A percentile compares a stretch with the other conserved stretches of the same genome.
Conservation (phyloP, 331 rosid species). For the Erythrophleum ivorense region DNA sequence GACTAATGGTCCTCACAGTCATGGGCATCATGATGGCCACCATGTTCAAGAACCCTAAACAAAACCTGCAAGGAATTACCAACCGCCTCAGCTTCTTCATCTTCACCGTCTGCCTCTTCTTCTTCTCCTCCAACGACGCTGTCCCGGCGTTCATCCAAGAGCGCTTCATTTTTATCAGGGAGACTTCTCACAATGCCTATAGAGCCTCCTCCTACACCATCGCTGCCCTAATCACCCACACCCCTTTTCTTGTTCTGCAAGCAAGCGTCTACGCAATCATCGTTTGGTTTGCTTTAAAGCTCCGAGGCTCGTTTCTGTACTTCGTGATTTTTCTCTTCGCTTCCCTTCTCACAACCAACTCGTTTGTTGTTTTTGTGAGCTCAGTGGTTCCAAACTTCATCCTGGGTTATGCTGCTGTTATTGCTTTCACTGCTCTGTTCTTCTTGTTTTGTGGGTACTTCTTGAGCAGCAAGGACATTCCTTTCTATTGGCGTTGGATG, state of each 20-base stretch:
- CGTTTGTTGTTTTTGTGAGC: conserved; percentile 86
- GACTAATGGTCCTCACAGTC: conserved; percentile 73
- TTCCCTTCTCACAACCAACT: conserved; percentile 82
- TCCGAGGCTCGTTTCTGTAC: conserved; percentile 61
- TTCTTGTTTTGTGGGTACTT: conserved; percentile 96
- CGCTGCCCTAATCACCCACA: conserved; percentile 78
- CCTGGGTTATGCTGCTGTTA: conserved; percentile 84
- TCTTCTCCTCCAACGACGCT: conserved; percentile 95
- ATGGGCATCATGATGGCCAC: conserved; percentile 97
- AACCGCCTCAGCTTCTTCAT: conserved; percentile 93
- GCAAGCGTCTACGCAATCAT: conserved; percentile 64
- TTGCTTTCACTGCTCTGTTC: conserved; percentile 91
- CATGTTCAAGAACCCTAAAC: conserved; percentile 71
- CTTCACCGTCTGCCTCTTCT: conserved; percentile 90
- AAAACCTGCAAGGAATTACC: conserved; percentile 74
- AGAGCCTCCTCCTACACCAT: conserved; percentile 86
- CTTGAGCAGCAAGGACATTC: conserved; percentile 71
- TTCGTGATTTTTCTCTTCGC: conserved; percentile 72
- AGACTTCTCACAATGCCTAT: conserved; percentile 84
- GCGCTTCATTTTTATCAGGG: conserved; percentile 78
- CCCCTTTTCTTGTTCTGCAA: conserved; percentile 78
- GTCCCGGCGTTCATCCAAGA: conserved; percentile 95
- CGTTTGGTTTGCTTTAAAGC: conserved; percentile 73
- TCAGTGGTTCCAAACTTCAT: conserved; percentile 88
- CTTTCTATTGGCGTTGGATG: conserved; percentile 82